Percentiles rank a stretch among this genome's conserved stretches.
phyloP scores from a whole-genome alignment of 108 stramenopile species.

The Nitzschia inconspicua region DNA sequence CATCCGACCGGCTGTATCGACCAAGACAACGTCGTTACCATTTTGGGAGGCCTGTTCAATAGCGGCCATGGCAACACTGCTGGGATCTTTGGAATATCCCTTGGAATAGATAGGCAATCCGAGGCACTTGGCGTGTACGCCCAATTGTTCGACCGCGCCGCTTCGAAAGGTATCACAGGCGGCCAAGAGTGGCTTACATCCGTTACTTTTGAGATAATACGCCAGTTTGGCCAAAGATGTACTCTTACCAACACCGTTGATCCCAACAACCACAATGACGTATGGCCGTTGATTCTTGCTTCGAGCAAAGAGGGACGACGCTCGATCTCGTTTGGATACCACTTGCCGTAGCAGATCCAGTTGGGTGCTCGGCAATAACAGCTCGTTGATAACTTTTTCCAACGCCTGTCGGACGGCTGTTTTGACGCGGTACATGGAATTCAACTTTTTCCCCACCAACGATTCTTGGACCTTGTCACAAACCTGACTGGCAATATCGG shows the following conservation, averaged over 20 bases:
- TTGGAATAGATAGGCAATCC: slow-evolving; percentile 90
- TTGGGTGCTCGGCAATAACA: slow-evolving; percentile 48
- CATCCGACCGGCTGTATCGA: slow-evolving; percentile 98
- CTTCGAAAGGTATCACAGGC: slow-evolving; percentile 98
- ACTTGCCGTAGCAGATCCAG: slow-evolving; percentile 61
- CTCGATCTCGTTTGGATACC: slow-evolving; percentile 41
- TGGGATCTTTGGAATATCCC: slow-evolving; percentile 94
- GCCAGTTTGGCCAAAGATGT: slow-evolving; percentile 93
- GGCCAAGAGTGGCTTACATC: slow-evolving; percentile 81
- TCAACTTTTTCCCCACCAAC: slow-evolving; percentile 68
- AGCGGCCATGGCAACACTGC: slow-evolving; percentile 85
- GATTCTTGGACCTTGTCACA: slow-evolving; percentile 51
- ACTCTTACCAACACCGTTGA: slow-evolving; percentile 94
- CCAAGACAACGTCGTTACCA: slow-evolving; percentile 86
- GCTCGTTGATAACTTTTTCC: slow-evolving; percentile 59
- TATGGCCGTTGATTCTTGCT: slow-evolving; percentile 67
- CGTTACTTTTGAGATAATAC: slow-evolving; percentile 72
- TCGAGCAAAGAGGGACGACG: slow-evolving; percentile 15
- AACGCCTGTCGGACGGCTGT: slow-evolving; percentile 81
- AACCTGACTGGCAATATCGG: slow-evolving; percentile 77
- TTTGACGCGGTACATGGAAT: slow-evolving; percentile 67
- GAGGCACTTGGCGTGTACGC: slow-evolving; percentile 87
- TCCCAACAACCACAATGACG: slow-evolving; percentile 92
- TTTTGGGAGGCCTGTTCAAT: slow-evolving; percentile 79
- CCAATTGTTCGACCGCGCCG: slow-evolving; percentile 97